Evolutionary conservation across 2,329 filamentous ascomycete genomes (phyloP), one percentile per base, ranked within the genome.

Genomic region (Aspergillus udagawae): DNA sequence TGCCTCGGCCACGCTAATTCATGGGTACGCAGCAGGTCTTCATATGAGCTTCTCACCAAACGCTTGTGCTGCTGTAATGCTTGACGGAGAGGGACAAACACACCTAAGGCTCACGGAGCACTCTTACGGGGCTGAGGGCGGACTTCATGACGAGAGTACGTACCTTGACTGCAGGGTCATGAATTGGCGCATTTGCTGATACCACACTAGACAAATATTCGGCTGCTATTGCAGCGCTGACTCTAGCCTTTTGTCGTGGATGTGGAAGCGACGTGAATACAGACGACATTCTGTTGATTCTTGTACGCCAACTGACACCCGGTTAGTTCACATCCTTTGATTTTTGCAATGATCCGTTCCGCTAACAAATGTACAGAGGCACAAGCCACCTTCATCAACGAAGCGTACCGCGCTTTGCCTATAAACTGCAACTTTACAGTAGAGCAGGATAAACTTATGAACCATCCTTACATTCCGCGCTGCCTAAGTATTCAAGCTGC

Each of bases 351-450:
- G 25, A 21, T 17, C 32, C 14, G 17, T 35, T 38, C 14, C 6
- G 17, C 62, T 73, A 59, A 69, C 44, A 44, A 10, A 45, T 14
- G 54, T 54, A 38, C 65, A 86, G 83, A 82, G 52, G 85, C 89
- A 62, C 77, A 85, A 53, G 79, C 81, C 45, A 80, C 86, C 57
- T 86, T 87, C 79, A 77, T 90, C 53, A 81, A 79, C 44, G 86
- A 90, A 62, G 78, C 92, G 12, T 86, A 90, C 53, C 81, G 84
- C 44, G 84, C 89, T 56, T 77, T 92, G 52, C 88, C 87, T 60
- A 81, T 90, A 29, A 85, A 87, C 51, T 84, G 92, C 50, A 93
- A 97, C 74, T 95, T 92, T 68, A 89, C 91, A 0, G 83, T 90
- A 51, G 90, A 96, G 59, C 84, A 89, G 64, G 87, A 93, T 69